Base-by-base conservation (phyloP, 192 early-diverging fungal species). In the Spizellomyces punctatus region DNA sequence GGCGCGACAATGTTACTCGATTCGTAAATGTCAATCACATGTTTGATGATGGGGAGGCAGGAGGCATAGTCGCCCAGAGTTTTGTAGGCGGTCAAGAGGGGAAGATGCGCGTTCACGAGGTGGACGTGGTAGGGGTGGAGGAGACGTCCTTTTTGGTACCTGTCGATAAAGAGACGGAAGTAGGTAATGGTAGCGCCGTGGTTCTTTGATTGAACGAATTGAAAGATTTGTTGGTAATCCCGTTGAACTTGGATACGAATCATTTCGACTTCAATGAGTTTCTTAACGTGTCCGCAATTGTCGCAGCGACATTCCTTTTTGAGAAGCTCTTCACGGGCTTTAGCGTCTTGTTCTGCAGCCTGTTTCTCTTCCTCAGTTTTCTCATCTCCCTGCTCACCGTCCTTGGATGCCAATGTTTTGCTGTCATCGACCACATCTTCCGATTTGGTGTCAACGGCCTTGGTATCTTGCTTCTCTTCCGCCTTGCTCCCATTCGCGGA, bases 51-150 rank as follows among this genome's bases (percentile, higher is more conserved):
- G 27, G 71, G 67, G 19, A 83, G 71, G 17, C 81, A 83, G 3
- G 74, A 74, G 45, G 77, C 71, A 48, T 74, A 46, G 44, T 83
- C 74, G 17, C 69, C 49, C 21, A 70, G 58, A 22, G 64, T 44
- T 48, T 71, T 63, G 46, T 62, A 63, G 44, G 77, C 74, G 58
- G 79, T 83, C 73, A 83, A 75, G 22, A 86, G 66, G 1, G 81
- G 79, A 14, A 82, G 75, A 36, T 68, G 61, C 5, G 82, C 59
- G 72, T 82, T 83, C 66, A 82, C 64, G 12, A 82, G 66, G 21
- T 78, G 80, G 6, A 82, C 75, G 79, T 91, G 86, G 70, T 76
- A 82, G 3, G 81, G 74, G 76, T 83, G 83, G n/a, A 91, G 71
- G 27, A 86, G 45, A 14, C 75, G 66, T 10, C 71, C 71, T 22